Percentiles rank a stretch among this genome's conserved stretches.
These are phyloP conservation scores for Elsinoe fawcettii DNA, from an alignment of 2,329 filamentous ascomycete species.

Conservation along the genomic window DNA sequence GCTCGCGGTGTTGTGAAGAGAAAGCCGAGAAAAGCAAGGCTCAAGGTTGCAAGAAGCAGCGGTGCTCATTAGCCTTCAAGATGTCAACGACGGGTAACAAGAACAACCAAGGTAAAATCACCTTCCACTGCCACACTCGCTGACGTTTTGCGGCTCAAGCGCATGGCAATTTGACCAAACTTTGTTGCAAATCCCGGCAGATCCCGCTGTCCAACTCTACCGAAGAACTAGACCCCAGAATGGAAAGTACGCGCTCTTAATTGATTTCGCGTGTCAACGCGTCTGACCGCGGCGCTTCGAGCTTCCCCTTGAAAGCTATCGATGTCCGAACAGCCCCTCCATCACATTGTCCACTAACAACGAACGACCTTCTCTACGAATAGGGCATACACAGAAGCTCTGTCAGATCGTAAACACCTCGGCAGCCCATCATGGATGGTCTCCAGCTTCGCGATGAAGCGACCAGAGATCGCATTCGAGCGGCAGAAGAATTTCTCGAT, in stretches of 20 bases:
- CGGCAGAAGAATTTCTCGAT: conserved; percentile 88
- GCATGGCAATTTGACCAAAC: conserved; percentile 4
- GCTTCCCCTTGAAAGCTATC: not conserved
- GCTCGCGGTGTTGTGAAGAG: not conserved
- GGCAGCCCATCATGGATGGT: conserved; percentile 57
- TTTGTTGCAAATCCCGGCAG: not conserved
- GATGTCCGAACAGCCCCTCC: not conserved
- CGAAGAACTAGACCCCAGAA: not conserved
- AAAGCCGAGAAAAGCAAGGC: not conserved
- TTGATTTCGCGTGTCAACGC: conserved; percentile 3
- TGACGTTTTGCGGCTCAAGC: conserved; percentile 1
- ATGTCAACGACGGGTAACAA: conserved; percentile 5
- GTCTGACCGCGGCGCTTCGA: not conserved
- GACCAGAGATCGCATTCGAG: conserved; percentile 71
- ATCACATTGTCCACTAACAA: not conserved
- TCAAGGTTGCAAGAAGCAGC: not conserved
- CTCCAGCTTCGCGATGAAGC: conserved; percentile 76
- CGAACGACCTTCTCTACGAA: not conserved
- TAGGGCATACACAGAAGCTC: not conserved
- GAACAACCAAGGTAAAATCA: not conserved
- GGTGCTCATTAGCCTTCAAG: not conserved
- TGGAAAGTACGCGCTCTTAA: conserved; percentile 2
- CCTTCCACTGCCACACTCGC: not conserved
- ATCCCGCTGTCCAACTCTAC: not conserved
- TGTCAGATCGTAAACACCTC: too few relatives aligned